These are phyloP conservation scores for Triticum timopheevii DNA, from an alignment of 176 grass and related monocot genomes.

Conservation along the genomic window DNA sequence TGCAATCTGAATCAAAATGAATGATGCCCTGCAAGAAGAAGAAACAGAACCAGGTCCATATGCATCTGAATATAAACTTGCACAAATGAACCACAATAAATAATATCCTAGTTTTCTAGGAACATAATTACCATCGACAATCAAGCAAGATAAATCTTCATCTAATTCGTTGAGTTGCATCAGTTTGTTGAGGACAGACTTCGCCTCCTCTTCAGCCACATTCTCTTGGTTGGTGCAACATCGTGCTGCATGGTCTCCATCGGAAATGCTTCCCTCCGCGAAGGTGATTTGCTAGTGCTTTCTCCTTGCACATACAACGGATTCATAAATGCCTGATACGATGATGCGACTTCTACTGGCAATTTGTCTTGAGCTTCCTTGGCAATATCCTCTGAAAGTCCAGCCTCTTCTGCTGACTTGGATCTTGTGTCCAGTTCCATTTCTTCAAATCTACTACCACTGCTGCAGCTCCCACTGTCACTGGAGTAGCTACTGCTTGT, in stretches of 20 bases:
- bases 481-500: slow-evolving; percentile 37
- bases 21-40: not conserved
- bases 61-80: not conserved
- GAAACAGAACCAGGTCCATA: not conserved
- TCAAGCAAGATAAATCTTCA: slow-evolving; percentile 19
- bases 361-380: slow-evolving; percentile 20
- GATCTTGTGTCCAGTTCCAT: slow-evolving; percentile 9
- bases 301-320: slow-evolving; percentile 32
- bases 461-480: slow-evolving; percentile 30
- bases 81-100: not conserved
- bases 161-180: slow-evolving; percentile 8
- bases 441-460: slow-evolving; percentile 25
- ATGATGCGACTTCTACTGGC: slow-evolving; percentile 8
- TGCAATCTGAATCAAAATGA: not conserved
- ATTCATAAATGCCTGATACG: slow-evolving; percentile 30
- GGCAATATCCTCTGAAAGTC: slow-evolving; percentile 23
- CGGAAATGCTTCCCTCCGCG: not conserved
- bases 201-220: slow-evolving; percentile 53
- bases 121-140: not conserved
- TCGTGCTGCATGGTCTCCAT: slow-evolving; percentile 1
- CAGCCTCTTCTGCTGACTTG: slow-evolving; percentile 32
- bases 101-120: not conserved
- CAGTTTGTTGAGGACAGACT: slow-evolving; percentile 53
- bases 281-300: not conserved
- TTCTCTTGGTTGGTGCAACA: slow-evolving; percentile 22